phyloP scores from a whole-genome alignment of 2,329 filamentous ascomycete genomes.

The Talaromyces sp. region DNA sequence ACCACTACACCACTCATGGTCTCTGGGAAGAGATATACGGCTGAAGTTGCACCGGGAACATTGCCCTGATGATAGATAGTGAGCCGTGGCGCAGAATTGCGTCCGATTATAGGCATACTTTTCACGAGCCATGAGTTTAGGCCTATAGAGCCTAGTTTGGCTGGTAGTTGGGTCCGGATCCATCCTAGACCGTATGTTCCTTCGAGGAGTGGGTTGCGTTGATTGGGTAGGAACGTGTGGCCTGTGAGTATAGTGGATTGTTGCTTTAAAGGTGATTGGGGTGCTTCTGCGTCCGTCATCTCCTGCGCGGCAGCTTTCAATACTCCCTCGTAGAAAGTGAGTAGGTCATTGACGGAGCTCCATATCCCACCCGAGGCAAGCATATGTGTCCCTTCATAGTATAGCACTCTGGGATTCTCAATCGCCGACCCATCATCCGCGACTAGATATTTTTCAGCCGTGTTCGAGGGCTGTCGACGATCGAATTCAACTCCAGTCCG shows the following conservation, averaged over 20 bases:
- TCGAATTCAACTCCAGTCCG: background rate
- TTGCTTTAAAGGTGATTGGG: background rate
- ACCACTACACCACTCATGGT: background rate
- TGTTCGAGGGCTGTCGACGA: background rate
- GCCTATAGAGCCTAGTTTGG: background rate
- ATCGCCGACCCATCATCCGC: background rate
- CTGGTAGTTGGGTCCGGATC: background rate
- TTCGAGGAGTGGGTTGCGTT: background rate
- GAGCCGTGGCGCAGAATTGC: background rate
- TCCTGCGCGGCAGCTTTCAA: background rate
- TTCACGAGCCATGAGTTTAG: background rate
- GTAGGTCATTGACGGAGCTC: background rate
- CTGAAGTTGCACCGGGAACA: background rate
- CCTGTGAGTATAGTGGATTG: background rate
- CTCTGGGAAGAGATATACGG: constrained; percentile 7
- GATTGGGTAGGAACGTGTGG: background rate
- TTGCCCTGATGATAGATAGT: constrained; percentile 7
- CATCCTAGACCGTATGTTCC: background rate
- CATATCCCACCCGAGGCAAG: background rate
- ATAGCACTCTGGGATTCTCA: background rate
- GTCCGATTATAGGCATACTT: background rate
- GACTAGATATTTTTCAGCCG: background rate
- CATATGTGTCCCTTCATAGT: background rate
- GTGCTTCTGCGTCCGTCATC: background rate
- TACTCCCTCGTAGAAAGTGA: background rate